Percentiles rank a stretch among this genome's conserved stretches.
Conservation (phyloP, 495 filamentous ascomycete species). For the Podospora pseudoanserina region DNA sequence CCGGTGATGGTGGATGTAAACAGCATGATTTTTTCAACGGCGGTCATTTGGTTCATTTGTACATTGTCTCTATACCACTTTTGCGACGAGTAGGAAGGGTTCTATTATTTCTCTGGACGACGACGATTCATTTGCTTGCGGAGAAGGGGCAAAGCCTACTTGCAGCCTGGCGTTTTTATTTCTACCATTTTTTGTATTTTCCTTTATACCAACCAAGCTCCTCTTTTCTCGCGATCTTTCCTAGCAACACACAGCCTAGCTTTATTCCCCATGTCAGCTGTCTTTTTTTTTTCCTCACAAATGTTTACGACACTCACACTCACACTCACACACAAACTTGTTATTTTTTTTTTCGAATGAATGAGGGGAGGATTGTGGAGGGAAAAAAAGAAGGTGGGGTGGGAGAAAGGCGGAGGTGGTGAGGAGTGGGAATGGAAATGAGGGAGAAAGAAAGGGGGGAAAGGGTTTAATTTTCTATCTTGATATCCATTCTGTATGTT, state of each 20-base stretch:
- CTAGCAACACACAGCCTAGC: not conserved
- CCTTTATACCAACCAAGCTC: not conserved
- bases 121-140: not conserved
- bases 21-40: not conserved
- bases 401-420: too few species aligned
- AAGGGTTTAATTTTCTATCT: not conserved
- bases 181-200: not conserved
- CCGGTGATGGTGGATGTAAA: slow-evolving; percentile 1
- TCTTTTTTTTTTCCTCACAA: too few species aligned
- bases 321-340: not conserved
- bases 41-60: slow-evolving; percentile 2
- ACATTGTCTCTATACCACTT: slow-evolving; percentile 7
- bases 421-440: not conserved
- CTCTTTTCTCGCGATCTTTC: not conserved
- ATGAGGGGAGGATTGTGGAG: not conserved
- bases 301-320: not conserved
- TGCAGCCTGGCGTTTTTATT: not conserved
- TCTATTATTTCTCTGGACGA: not conserved
- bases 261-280: not conserved
- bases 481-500: not conserved
- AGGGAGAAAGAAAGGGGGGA: not conserved
- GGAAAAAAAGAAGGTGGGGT: not conserved
- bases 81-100: not conserved
- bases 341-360: not conserved
- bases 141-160: not conserved